These are phyloP conservation scores for Blastobotrys mokoenaii DNA, from an alignment of 805 yeast genomes.

Conservation along the genomic window DNA sequence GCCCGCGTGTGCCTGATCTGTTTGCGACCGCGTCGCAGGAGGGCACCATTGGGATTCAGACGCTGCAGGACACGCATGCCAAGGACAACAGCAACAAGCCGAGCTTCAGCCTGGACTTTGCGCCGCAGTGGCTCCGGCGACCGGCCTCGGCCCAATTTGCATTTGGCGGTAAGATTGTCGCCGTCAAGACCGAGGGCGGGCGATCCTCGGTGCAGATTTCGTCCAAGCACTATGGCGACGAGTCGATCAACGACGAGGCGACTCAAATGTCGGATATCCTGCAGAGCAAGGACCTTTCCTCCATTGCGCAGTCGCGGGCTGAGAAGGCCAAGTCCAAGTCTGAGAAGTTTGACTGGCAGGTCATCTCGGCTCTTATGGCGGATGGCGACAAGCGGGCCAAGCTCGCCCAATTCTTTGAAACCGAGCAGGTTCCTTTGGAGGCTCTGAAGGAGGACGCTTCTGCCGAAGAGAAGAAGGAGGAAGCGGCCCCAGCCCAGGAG, in stretches of 20 bases:
- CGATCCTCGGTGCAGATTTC: conserved; percentile 33
- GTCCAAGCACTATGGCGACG: conserved; percentile 35
- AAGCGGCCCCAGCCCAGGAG: conserved; percentile 4
- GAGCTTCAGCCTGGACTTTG: conserved; percentile 59
- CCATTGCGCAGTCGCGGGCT: conserved; percentile 13
- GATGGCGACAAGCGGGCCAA: conserved; percentile 22
- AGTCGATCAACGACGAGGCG: conserved; percentile 27
- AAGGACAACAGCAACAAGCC: conserved; percentile 41
- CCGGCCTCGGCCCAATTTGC: conserved; percentile 77
- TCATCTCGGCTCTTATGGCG: conserved; percentile 28
- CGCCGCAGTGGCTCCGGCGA: conserved; percentile 81
- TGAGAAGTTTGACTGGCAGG: conserved; percentile 29
- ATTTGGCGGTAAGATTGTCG: conserved; percentile 83
- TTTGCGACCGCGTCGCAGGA: conserved; percentile 64
- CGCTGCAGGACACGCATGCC: conserved; percentile 68
- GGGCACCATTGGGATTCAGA: conserved; percentile 70
- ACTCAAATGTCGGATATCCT: conserved; percentile 48
- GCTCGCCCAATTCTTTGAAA: conserved; percentile 17
- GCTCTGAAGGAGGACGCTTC: not conserved
- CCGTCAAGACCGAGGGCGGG: conserved; percentile 38
- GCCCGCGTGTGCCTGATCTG: conserved; percentile 80
- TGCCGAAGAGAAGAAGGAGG: conserved; percentile 13
- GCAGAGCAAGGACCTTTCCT: conserved; percentile 23
- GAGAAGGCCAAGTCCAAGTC: conserved; percentile 14
- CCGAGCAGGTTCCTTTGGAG: not conserved